Percentiles rank a stretch among this genome's conserved stretches.
phyloP scores from a whole-genome alignment of 495 filamentous ascomycete species.

The Tuber umbilicatum region DNA sequence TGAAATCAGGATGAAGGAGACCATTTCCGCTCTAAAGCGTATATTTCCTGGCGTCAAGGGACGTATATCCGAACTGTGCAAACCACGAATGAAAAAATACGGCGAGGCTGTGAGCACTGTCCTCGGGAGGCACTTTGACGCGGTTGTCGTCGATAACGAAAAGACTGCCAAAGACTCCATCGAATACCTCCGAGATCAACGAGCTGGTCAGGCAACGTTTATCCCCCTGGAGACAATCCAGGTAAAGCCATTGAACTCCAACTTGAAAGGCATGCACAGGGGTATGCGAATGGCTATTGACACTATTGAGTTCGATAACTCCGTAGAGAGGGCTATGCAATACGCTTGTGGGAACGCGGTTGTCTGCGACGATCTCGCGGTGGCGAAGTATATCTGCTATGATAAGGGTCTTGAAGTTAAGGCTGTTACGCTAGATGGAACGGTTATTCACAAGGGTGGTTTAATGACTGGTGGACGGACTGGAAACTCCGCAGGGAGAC shows the following conservation, averaged over 20 bases:
- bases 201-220: constrained; percentile 77
- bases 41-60: constrained; percentile 89
- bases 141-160: constrained; percentile 92
- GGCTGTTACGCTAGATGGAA: constrained; percentile 85
- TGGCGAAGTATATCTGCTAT: constrained; percentile 85
- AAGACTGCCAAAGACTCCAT: constrained; percentile 92
- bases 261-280: constrained; percentile 78
- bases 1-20: constrained; percentile 68
- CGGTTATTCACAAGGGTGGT: constrained; percentile 93
- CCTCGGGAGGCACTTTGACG: constrained; percentile 85
- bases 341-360: constrained; percentile 95
- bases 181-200: constrained; percentile 84
- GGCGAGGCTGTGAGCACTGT: constrained; percentile 87
- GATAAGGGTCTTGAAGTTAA: constrained; percentile 79
- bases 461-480: constrained; percentile 91
- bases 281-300: constrained; percentile 88
- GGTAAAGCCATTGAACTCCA: constrained; percentile 77
- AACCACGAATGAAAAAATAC: constrained; percentile 92
- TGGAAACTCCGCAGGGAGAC: constrained; percentile 62
- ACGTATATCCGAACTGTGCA: constrained; percentile 83
- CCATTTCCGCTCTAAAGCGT: constrained; percentile 75
- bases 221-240: constrained; percentile 96
- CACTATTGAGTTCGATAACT: constrained; percentile 85
- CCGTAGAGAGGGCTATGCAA: constrained; percentile 80
- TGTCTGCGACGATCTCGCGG: constrained; percentile 78